Evolutionary conservation across 2,329 filamentous ascomycete genomes (phyloP).

Genomic region (Fusarium cyanostomum): DNA sequence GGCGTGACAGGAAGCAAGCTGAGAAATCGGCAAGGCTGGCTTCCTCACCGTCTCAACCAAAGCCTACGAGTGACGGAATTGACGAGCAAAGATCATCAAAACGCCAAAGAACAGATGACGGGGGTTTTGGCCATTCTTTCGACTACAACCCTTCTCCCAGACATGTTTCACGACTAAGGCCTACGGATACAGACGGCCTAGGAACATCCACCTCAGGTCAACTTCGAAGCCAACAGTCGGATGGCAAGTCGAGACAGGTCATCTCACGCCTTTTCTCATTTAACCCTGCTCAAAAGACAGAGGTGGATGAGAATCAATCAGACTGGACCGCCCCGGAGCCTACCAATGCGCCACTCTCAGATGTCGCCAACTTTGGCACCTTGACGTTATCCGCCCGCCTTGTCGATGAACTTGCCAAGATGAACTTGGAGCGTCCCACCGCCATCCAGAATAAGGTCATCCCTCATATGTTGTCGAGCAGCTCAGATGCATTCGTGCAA

Average conservation of each 20-base stretch:
- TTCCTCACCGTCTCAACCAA: conserved; percentile 32
- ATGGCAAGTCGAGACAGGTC: conserved; percentile 62
- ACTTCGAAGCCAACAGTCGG: conserved; percentile 35
- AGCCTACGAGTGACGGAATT: conserved; percentile 37
- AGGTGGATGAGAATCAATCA: conserved; percentile 60
- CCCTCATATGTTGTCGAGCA: conserved; percentile 78
- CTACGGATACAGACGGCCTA: conserved; percentile 27
- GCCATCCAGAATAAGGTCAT: conserved; percentile 94
- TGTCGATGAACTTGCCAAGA: conserved; percentile 85
- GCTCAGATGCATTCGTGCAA: conserved; percentile 93
- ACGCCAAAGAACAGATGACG: conserved; percentile 52
- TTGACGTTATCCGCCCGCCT: conserved; percentile 84
- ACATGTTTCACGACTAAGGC: conserved; percentile 19
- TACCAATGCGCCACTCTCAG: conserved; percentile 89
- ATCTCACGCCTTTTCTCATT: conserved; percentile 93
- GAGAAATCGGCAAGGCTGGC: conserved; percentile 47
- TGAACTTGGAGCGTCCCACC: conserved; percentile 89
- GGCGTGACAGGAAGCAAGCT: conserved; percentile 87
- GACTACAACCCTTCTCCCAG: conserved; percentile 27
- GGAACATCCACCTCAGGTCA: conserved; percentile 18
- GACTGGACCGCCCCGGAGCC: conserved; percentile 71
- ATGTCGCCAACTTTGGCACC: conserved; percentile 86
- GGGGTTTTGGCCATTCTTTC: conserved; percentile 21
- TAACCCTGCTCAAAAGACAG: conserved; percentile 79
- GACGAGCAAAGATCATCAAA: conserved; percentile 53